These are phyloP conservation scores for Fusarium falciforme DNA, from an alignment of 2,329 filamentous ascomycete species.

Conservation along the genomic window DNA sequence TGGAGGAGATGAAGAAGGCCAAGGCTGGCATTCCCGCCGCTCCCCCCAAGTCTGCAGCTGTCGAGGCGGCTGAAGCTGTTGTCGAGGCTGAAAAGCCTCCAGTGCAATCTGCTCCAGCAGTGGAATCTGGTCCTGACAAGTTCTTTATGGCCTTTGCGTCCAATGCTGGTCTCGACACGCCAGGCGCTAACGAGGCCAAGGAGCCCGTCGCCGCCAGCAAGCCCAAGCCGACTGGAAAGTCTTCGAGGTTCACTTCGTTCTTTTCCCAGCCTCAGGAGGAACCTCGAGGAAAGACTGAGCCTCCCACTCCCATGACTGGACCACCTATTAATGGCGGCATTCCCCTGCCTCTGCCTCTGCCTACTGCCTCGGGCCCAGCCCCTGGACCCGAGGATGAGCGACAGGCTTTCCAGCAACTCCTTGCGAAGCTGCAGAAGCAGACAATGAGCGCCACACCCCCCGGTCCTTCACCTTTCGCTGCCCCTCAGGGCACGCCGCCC, in stretches of 20 bases:
- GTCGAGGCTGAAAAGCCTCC: slow-evolving; percentile 64
- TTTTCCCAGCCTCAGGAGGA: slow-evolving; percentile 68
- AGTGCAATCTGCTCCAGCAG: slow-evolving; percentile 69
- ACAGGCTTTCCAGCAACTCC: slow-evolving; percentile 84
- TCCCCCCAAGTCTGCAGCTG: slow-evolving; percentile 50
- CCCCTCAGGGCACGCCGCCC: slow-evolving; percentile 49
- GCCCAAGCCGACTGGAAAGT: slow-evolving; percentile 70
- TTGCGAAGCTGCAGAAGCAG: slow-evolving; percentile 81
- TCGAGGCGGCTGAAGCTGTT: slow-evolving; percentile 50
- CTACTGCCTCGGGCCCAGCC: slow-evolving; percentile 41
- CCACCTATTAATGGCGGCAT: slow-evolving; percentile 27
- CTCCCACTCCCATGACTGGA: slow-evolving; percentile 56
- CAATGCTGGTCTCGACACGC: slow-evolving; percentile 56
- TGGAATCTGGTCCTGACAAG: slow-evolving; percentile 78
- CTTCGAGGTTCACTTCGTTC: slow-evolving; percentile 88
- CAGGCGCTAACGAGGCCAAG: slow-evolving; percentile 63
- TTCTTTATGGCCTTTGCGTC: slow-evolving; percentile 74
- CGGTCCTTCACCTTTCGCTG: slow-evolving; percentile 56
- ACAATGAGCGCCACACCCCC: slow-evolving; percentile 60
- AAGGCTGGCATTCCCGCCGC: slow-evolving; percentile 54
- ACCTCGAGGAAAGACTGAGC: slow-evolving; percentile 60
- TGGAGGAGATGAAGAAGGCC: slow-evolving; percentile 86
- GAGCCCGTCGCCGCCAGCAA: slow-evolving; percentile 56
- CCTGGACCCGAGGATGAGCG: slow-evolving; percentile 74
- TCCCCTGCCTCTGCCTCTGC: slow-evolving; percentile 36